Evolutionary conservation across 1,139 yeast genomes (phyloP), one percentile per base, ranked within the genome.

Genomic region (Magnusiomyces paraingens): DNA sequence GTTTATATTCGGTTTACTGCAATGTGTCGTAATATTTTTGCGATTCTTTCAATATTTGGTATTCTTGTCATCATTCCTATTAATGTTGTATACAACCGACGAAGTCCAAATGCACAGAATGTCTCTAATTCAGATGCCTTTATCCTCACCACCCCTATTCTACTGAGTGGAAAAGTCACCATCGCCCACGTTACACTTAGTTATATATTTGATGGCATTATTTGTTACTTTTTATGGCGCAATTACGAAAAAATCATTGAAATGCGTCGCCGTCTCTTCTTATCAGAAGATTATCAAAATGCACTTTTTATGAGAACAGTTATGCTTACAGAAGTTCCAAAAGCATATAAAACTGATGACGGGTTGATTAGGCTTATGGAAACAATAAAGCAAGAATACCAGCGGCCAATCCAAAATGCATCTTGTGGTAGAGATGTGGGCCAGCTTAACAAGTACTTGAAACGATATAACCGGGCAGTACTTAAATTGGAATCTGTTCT

Each of bases 1-100:
- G 60, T 71, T 1, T 70, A 64, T 54, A 58, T 73, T 21, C 61
- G 68, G 41, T 69, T 70, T 52, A 59, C 64, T 47, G 59, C 58
- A 20, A 69, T 72, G 73, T 60, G 66, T 51, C 63, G 73, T 17
- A 62, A 66, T 58, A 58, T 70, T 20, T 70, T 72, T 53, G 47
- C 64, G 14, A 53, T 66, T 5, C 57, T 72, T 18, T 60, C 75
- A 1, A 50, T 71, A 10, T 38, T 73, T 5, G 68, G 70, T 1
- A 66, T 73, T 50, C 61, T 65, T 2, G 64, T 69, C 3, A 70
- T 70, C 8, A 67, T 72, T 6, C 76, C 76, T 12, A 61, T 73
- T 56, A 72, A 73, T 54, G 67, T 73, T 32, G 58, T 60, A 36
- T 70, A 58, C 62, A 71, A 72, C 46, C 52, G 64, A 50, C 55